Evolutionary conservation across 1,284 basidiomycete species (phyloP).

Genomic region (Heliocybe sulcata): DNA sequence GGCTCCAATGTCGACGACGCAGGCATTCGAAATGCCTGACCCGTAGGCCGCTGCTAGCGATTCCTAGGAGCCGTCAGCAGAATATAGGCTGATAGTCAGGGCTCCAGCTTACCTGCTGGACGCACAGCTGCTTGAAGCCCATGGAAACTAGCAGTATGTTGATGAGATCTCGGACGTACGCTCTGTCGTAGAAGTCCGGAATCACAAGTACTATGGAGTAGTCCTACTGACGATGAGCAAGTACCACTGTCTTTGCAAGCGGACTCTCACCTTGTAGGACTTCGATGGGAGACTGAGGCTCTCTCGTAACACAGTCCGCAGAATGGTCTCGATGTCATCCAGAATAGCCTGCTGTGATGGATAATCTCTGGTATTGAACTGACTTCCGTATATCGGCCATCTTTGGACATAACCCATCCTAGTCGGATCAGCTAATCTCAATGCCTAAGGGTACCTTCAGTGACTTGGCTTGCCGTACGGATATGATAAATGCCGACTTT

Average conservation of each 20-base stretch:
- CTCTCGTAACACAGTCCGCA: constrained; percentile 53
- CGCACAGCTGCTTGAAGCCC: constrained; percentile 88
- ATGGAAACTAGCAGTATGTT: constrained; percentile 74
- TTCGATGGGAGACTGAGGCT: constrained; percentile 50
- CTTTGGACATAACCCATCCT: constrained; percentile 61
- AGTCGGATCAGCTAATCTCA: constrained; percentile 65
- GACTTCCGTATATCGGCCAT: constrained; percentile 73
- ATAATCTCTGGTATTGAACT: constrained; percentile 80
- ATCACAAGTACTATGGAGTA: constrained; percentile 88
- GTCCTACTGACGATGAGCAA: constrained; percentile 38
- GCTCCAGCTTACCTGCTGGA: constrained; percentile 66
- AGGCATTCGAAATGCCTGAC: constrained; percentile 90
- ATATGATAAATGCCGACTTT: constrained; percentile 35
- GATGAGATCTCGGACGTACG: constrained; percentile 78
- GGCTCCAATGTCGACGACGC: constrained; percentile 94
- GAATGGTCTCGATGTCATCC: constrained; percentile 72
- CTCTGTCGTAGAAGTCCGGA: constrained; percentile 86
- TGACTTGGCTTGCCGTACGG: constrained; percentile 3
- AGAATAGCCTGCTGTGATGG: constrained; percentile 60
- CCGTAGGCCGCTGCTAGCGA: constrained; percentile 92
- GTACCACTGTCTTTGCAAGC: background rate
- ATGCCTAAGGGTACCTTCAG: constrained; percentile 40
- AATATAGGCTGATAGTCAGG: background rate
- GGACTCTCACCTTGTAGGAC: constrained; percentile 51
- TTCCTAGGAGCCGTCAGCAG: constrained; percentile 48